Evolutionary conservation across 257 asterid genomes (phyloP), one percentile per base, ranked within the genome.

Genomic region (Solanum sejunctum): DNA sequence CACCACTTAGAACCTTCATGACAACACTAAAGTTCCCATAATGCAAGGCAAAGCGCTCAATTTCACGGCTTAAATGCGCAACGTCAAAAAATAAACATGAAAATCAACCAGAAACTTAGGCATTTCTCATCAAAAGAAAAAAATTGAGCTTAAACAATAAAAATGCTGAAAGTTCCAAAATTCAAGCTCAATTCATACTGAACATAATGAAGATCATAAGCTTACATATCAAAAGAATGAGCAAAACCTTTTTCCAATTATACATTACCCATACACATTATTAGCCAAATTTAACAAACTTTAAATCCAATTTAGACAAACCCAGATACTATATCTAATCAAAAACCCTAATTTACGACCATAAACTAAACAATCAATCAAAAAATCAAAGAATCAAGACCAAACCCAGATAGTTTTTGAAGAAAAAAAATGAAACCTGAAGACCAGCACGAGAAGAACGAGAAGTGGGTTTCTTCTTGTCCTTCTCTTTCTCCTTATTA

Each of bases 361-460:
- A 72, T 6, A 72, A 72, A 47, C 13, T 12, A 72, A 11, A 18
- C 15, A 43, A 72, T 3, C 75, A 39, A 32, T 66, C 45, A n/a
- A 21, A 43, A 70, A 64, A 43, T 11, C 45, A 2, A 23, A 23
- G 16, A 75, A 21, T 75, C 51, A 49, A 75, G 2, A 26, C 17
- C 12, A 75, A 75, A 21, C 61, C 43, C 43, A 75, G 21, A 75
- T 66, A 66, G 1, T 28, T 23, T 28, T 15, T 28, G 15, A 6
- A 3, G 23, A 5, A 71, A 71, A 71, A 18, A 54, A 3, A 39
- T 12, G 20, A 75, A 47, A 85, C 88, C 88, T 85, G 88, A 80
- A 85, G 88, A 43, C 88, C 88, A 1, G 88, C 88, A 52, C 88
- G 87, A 70, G 88, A 85, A 80, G 88, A 85, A 57, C 85, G 88